Evolutionary conservation across 306 rosid species (phyloP).

Genomic region (Oemleria cerasiformis): DNA sequence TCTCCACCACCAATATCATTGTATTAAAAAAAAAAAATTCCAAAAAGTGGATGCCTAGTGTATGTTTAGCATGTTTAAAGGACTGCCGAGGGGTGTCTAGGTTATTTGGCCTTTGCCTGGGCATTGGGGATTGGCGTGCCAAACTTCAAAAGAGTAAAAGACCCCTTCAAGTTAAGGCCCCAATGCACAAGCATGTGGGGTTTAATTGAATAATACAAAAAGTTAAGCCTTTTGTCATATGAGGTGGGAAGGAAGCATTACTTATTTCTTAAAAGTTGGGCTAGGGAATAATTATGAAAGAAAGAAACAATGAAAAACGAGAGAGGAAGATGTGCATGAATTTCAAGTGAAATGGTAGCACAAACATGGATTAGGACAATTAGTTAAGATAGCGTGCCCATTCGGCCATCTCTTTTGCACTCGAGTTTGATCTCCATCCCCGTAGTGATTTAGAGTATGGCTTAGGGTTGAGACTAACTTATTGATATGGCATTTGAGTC

Average conservation of each 20-base stretch:
- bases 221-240: background rate
- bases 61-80: background rate
- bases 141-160: background rate
- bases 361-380: too few species aligned
- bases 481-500: background rate
- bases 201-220: background rate
- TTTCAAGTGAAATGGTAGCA: background rate
- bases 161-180: background rate
- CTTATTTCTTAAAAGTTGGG: background rate
- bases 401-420: too few species aligned
- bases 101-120: background rate
- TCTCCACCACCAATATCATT: too few species aligned
- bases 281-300: background rate
- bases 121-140: background rate
- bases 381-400: too few species aligned
- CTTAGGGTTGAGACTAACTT: too few species aligned
- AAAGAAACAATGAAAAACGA: too few species aligned
- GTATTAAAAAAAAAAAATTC: background rate
- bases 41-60: background rate
- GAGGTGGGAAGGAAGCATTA: background rate
- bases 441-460: too few species aligned
- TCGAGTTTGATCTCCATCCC: too few species aligned
- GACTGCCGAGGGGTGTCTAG: background rate
- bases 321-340: background rate
- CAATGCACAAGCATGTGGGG: slow-evolving; percentile 1